These are phyloP conservation scores for Xanthoparmelia taractica DNA, from an alignment of 495 filamentous ascomycete genomes.

Conservation along the genomic window DNA sequence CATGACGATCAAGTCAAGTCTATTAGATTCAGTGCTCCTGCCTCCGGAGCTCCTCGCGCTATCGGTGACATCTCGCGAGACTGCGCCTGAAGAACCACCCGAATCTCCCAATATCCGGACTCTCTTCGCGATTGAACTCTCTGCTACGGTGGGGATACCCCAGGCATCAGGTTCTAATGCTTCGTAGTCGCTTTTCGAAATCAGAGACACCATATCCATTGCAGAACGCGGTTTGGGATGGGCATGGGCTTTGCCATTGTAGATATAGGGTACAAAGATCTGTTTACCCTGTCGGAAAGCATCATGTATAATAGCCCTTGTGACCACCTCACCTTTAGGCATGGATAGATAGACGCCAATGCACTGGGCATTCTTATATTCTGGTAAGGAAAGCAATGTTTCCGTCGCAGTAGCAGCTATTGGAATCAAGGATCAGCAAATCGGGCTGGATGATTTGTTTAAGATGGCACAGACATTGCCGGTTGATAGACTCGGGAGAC, in stretches of 20 bases:
- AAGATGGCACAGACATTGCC: conserved; percentile 53
- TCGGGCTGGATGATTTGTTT: not conserved
- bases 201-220: conserved; percentile 90
- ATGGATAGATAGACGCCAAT: conserved; percentile 91
- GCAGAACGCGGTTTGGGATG: conserved; percentile 46
- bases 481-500: conserved; percentile 46
- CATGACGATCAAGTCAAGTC: conserved; percentile 72
- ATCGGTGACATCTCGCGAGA: not conserved
- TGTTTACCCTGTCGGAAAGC: conserved; percentile 69
- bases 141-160: conserved; percentile 79
- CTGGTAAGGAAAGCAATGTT: conserved; percentile 50
- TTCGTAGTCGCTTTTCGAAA: conserved; percentile 65
- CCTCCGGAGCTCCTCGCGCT: not conserved
- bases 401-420: conserved; percentile 53
- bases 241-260: conserved; percentile 45
- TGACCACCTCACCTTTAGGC: conserved; percentile 76
- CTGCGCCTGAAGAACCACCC: not conserved
- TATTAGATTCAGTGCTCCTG: not conserved
- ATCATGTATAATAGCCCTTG: conserved; percentile 69
- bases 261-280: conserved; percentile 86
- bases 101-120: conserved; percentile 55
- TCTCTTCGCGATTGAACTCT: conserved; percentile 52
- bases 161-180: conserved; percentile 68
- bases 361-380: conserved; percentile 62
- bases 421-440: conserved; percentile 21